These are phyloP conservation scores for Penicillium taxi DNA, from an alignment of 495 filamentous ascomycete genomes.

Conservation along the genomic window DNA sequence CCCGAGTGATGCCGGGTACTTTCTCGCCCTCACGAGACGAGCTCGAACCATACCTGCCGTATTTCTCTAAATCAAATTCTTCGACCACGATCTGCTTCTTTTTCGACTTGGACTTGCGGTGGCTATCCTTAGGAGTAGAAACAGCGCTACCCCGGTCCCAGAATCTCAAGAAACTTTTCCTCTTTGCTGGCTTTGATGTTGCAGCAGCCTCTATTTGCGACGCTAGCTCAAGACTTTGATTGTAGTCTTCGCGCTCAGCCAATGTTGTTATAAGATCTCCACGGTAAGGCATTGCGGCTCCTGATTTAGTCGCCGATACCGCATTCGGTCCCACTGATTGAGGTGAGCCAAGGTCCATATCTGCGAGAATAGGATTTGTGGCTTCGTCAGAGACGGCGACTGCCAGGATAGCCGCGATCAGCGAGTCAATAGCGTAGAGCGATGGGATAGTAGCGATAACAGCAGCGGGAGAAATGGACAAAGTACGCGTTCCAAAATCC, in stretches of 20 bases:
- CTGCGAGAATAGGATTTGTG: slow-evolving; percentile 30
- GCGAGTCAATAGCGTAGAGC: slow-evolving; percentile 69
- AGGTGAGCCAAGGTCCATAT: slow-evolving; percentile 25
- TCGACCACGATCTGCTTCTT: slow-evolving; percentile 30
- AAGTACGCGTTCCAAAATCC: slow-evolving; percentile 41
- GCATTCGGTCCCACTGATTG: slow-evolving; percentile 2
- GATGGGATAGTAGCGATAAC: slow-evolving; percentile 41
- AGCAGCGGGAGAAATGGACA: slow-evolving; percentile 39
- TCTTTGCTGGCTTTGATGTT: slow-evolving; percentile 4
- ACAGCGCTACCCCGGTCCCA: slow-evolving; percentile 10
- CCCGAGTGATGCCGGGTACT: slow-evolving; percentile 29
- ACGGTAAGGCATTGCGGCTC: slow-evolving; percentile 12
- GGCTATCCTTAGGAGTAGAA: not conserved
- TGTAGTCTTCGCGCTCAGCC: slow-evolving; percentile 37
- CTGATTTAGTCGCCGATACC: not conserved
- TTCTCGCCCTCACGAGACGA: slow-evolving; percentile 34
- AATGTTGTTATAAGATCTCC: slow-evolving; percentile 31
- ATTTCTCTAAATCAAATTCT: slow-evolving; percentile 42
- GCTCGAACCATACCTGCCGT: slow-evolving; percentile 28
- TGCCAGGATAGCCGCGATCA: slow-evolving; percentile 57
- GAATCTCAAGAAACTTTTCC: slow-evolving; percentile 17
- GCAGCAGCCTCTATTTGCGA: slow-evolving; percentile 22
- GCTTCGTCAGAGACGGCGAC: slow-evolving; percentile 57
- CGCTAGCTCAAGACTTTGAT: slow-evolving; percentile 26
- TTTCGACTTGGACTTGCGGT: slow-evolving; percentile 7